phyloP scores from a whole-genome alignment of 1,284 basidiomycete species.

The Puccinia coronata region DNA sequence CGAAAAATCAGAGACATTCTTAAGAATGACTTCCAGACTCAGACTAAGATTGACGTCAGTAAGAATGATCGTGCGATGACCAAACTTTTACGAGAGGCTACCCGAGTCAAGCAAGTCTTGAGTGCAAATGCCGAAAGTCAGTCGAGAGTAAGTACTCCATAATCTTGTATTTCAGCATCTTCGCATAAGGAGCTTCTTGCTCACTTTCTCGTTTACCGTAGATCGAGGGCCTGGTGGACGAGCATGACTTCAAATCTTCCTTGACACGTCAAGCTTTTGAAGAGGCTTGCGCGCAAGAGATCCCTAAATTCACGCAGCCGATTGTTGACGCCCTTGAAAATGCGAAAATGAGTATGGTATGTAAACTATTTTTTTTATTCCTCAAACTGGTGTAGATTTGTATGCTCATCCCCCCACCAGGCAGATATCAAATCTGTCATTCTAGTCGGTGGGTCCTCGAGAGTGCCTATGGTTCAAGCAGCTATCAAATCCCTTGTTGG shows the following conservation, averaged over 20 bases:
- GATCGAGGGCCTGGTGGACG: slow-evolving; percentile 84
- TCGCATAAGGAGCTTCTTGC: neutral
- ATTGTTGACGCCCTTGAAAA: slow-evolving; percentile 73
- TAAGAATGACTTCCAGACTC: slow-evolving; percentile 72
- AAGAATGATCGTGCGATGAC: slow-evolving; percentile 81
- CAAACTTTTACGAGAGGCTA: slow-evolving; percentile 89
- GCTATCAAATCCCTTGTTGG: slow-evolving; percentile 76
- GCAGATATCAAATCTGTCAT: slow-evolving; percentile 83
- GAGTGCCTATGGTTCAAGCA: slow-evolving; percentile 87
- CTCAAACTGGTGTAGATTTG: neutral
- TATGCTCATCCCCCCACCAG: slow-evolving; percentile 57
- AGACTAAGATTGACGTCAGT: slow-evolving; percentile 59
- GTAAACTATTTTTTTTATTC: slow-evolving; percentile 51
- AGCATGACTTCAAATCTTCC: slow-evolving; percentile 83
- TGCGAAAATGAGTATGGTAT: slow-evolving; percentile 70
- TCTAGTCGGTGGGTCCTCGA: slow-evolving; percentile 81
- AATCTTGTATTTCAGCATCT: slow-evolving; percentile 5
- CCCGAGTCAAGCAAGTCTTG: slow-evolving; percentile 84
- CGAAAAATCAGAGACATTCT: slow-evolving; percentile 79
- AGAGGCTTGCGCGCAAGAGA: slow-evolving; percentile 64
- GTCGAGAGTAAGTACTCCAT: slow-evolving; percentile 65
- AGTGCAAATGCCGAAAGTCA: slow-evolving; percentile 84
- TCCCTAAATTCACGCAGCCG: slow-evolving; percentile 68
- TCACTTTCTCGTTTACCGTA: slow-evolving; percentile 56
- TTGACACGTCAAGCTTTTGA: slow-evolving; percentile 79